phyloP scores from a whole-genome alignment of 2,329 filamentous ascomycete genomes.

The Aspergillus sp. region DNA sequence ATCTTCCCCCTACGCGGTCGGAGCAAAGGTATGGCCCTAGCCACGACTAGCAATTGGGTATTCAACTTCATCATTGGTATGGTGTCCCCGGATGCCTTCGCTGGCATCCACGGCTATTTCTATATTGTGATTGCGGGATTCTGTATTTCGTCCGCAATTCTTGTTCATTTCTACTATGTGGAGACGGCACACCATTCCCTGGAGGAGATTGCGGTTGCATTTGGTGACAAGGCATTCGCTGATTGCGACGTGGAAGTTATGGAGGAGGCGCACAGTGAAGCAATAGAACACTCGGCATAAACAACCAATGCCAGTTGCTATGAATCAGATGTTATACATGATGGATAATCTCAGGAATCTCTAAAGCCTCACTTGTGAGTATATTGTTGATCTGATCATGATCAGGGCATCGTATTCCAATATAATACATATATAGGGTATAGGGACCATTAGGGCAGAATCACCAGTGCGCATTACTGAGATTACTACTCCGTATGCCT shows the following conservation, averaged over 20 bases:
- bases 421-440: no score
- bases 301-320: no score
- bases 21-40: slow-evolving; percentile 43
- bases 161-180: slow-evolving; percentile 43
- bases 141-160: slow-evolving; percentile 37
- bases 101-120: slow-evolving; percentile 44
- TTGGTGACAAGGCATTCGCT: slow-evolving; percentile 43
- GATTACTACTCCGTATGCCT: no score
- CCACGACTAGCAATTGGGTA: slow-evolving; percentile 52
- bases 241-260: slow-evolving; percentile 14
- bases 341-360: no score
- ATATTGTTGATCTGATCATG: no score
- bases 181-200: slow-evolving; percentile 39
- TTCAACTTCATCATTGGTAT: slow-evolving; percentile 49
- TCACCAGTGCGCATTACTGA: no score
- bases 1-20: slow-evolving; percentile 36
- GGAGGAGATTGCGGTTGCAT: slow-evolving; percentile 39
- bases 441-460: no score
- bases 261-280: not conserved
- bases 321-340: no score
- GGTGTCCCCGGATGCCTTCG: slow-evolving; percentile 45
- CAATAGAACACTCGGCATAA: no score
- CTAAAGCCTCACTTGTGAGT: no score
- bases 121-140: slow-evolving; percentile 45
- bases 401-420: no score